Conservation (phyloP, 2,329 filamentous ascomycete species). For the Hymenoscyphus fructigenus region DNA sequence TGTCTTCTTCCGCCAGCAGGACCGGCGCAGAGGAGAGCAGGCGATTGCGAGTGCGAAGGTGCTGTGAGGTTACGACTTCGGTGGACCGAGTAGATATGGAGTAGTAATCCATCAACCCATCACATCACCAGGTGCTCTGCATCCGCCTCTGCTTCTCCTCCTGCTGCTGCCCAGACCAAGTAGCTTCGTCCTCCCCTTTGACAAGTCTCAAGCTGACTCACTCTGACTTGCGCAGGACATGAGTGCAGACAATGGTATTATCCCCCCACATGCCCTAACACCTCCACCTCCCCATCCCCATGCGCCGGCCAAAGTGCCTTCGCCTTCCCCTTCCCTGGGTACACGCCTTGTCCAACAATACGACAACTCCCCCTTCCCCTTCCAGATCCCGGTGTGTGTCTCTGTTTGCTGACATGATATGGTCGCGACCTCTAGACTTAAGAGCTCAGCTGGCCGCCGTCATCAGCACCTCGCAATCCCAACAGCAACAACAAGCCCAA, state of each 20-base stretch:
- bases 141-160: neutral
- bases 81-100: neutral
- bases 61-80: neutral
- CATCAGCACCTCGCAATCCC: constrained; percentile 31
- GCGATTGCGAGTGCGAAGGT: constrained; percentile 1
- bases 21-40: neutral
- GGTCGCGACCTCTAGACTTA: constrained; percentile 34
- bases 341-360: constrained; percentile 1
- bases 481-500: constrained; percentile 20
- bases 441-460: constrained; percentile 38
- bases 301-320: constrained; percentile 8
- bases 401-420: constrained; percentile 35
- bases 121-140: constrained; percentile 6
- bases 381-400: constrained; percentile 13
- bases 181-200: constrained; percentile 1
- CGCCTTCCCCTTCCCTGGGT: neutral
- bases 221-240: constrained; percentile 33
- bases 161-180: neutral
- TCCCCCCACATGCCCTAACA: constrained; percentile 1
- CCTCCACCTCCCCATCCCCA: constrained; percentile 2
- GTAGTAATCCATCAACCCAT: constrained; percentile 9
- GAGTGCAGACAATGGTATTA: constrained; percentile 34
- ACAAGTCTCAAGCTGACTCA: constrained; percentile 30
- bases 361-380: neutral
- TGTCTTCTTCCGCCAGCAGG: neutral